phyloP scores from a whole-genome alignment of 106 monocot species.

The Acorus gramineus region DNA sequence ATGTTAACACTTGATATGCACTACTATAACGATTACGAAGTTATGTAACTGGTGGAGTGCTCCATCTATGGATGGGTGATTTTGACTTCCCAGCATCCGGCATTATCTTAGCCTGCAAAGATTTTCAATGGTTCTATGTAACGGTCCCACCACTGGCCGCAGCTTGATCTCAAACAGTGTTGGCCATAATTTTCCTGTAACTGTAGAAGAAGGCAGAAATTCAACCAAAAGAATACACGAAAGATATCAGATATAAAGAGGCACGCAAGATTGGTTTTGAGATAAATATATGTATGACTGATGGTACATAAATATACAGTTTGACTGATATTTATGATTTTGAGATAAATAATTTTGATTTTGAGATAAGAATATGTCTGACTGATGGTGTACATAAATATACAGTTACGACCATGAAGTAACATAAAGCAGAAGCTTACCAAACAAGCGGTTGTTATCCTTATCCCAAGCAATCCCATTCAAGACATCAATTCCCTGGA shows the following conservation, averaged over 20 bases:
- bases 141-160: slow-evolving; percentile 23
- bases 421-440: slow-evolving; percentile 18
- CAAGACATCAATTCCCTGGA: slow-evolving; percentile 76
- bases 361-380: neutral
- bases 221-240: neutral
- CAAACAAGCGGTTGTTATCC: slow-evolving; percentile 62
- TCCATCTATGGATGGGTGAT: no score
- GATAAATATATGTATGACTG: neutral
- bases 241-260: neutral
- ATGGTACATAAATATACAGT: neutral
- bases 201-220: slow-evolving; percentile 21
- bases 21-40: no score
- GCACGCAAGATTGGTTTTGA: neutral
- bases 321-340: neutral
- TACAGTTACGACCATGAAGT: slow-evolving; percentile 5
- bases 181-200: slow-evolving; percentile 95
- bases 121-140: slow-evolving; percentile 29
- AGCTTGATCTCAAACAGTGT: slow-evolving; percentile 87
- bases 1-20: no score
- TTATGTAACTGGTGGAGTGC: no score
- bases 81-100: no score
- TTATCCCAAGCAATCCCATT: slow-evolving; percentile 98
- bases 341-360: neutral
- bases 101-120: slow-evolving; percentile 27
- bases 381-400: neutral